Evolutionary conservation across 805 yeast genomes (phyloP), one percentile per base, ranked within the genome.

Genomic region (Peterozyma toletana): DNA sequence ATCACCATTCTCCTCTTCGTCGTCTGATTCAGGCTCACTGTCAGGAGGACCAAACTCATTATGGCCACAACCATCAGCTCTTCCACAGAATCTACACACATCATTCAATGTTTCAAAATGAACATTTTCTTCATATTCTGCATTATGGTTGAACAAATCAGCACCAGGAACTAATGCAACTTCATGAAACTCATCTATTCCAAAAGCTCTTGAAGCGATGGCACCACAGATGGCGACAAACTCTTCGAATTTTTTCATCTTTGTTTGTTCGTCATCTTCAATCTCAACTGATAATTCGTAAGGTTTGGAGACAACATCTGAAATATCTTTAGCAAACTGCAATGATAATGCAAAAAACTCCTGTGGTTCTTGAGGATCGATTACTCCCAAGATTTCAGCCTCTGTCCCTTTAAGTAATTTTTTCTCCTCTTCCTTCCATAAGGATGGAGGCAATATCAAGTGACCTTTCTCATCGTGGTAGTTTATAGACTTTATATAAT

Each of bases 161-260:
- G 96, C 97, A 13, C 89, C 86, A 0, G 97, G 96, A 18, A 90
- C 96, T 40, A 91, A 64, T 0, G 86, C 87, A 30, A 82, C 68
- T 30, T 80, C 85, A 53, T 83, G 87, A 56, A 61, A 89, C 40
- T 70, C 70, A 59, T 91, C 98, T 29, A 90, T 77, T 35, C 79
- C 80, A 58, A 91, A 90, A 1, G 90, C 89, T 48, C 96, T 71
- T 1, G 93, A 78, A 0, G 90, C 78, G 13, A 87, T 71, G 0
- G 82, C 74, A 53, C 73, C 76, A 5, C 77, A 78, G 2, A 70
- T 68, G 6, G 77, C 71, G 2, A 85, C 79, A 50, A 86, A 86
- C 14, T 58, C 57, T 9, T 58, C 51, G 44, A 75, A 74, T 36
- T 59, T 62, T 5, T 39, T 33, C 38, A 56, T 41, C 0, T 51